Evolutionary conservation across 2,329 filamentous ascomycete species (phyloP), one percentile per base, ranked within the genome.

Genomic region (Thermomyces lanuginosus): DNA sequence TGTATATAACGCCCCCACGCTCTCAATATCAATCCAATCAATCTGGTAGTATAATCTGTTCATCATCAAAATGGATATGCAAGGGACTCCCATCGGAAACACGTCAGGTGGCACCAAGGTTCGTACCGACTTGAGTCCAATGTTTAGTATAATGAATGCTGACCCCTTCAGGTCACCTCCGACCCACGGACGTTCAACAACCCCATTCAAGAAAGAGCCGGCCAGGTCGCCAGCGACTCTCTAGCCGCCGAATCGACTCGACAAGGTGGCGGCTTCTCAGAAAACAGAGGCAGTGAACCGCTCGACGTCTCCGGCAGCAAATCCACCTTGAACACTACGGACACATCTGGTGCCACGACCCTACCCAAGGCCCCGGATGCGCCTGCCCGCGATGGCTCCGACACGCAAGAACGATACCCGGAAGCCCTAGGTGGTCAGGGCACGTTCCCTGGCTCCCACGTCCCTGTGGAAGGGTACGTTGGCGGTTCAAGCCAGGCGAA

Each of bases 171-270:
- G 39, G 42, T 46, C 33, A 66, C 60, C 23, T 60, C 47, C 24
- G 66, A 69, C 43, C 58, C 62, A 27, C 43, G 48, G 32, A 46
- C 56, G 24, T 44, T 41, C 19, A 51, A 65, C 24, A 60, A 67
- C 22, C 64, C 69, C 15, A 64, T 61, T 32, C 47, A 57, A 9
- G 80, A 89, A 49, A 56, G 63, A 8, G 58, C 74, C 4, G 81
- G 81, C 27, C 42, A 60, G 14, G 63, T 86, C 1, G 55, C 65
- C 22, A 58, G 64, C 8, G 77, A 76, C 51, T 86, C 78, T 5
- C 70, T 91, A 4, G 81, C 81, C 7, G 75, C 71, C 32, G 74
- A 86, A 43, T 89, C 79, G 0, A 53, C 70, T 32, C 55, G 60
- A 24, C 39, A 57, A 12, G 63, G 63, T 31, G 78, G 76, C 36